Base-by-base conservation (phyloP, 108 stramenopile genomes). In the Cyclotella sp. region DNA sequence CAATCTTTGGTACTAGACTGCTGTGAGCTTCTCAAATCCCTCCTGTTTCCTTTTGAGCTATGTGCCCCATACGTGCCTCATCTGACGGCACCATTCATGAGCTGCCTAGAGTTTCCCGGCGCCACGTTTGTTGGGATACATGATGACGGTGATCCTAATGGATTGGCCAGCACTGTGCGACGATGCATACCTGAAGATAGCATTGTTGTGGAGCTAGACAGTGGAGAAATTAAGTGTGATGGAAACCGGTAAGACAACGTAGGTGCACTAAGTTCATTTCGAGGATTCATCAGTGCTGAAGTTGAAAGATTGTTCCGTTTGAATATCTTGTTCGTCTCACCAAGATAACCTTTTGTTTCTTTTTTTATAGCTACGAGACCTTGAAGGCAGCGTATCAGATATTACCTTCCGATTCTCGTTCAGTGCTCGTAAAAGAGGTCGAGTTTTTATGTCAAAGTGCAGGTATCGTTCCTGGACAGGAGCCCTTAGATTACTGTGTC, bases 101-200 rank as follows among this genome's bases (percentile, higher is more conserved):
- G 88, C 19, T 90, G 88, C 43, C 75, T 95, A 24, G 92, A 95
- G 21, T 95, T 95, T 71, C 92, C 92, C 11, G 94, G 94, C 0
- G 92, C 94, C 9, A 90, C 87, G 27, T 95, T 95, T 70, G 94
- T 90, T 46, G 94, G 94, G 0, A 93, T 95, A 62, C 90, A 95
- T 67, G 90, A 93, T 73, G 94, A 95, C 58, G 86, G 80, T 22
- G 72, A 67, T 15, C 34, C 75, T 0, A 64, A 83, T 69, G 91
- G 94, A 26, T 79, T 95, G 34, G 94, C 94, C 12, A 85, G 79
- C 18, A 79, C 52, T 21, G 92, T 93, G 9, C 72, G 92, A 16
- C 34, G 41, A 13, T 78, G 77, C 39, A 86, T 87, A 67, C 94
- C 94, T 22, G 94, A 95, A 66, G 94, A 95, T 64, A 91, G 88